Conservation (phyloP, 768 basidiomycete genomes). For the Amanita rubescens region DNA sequence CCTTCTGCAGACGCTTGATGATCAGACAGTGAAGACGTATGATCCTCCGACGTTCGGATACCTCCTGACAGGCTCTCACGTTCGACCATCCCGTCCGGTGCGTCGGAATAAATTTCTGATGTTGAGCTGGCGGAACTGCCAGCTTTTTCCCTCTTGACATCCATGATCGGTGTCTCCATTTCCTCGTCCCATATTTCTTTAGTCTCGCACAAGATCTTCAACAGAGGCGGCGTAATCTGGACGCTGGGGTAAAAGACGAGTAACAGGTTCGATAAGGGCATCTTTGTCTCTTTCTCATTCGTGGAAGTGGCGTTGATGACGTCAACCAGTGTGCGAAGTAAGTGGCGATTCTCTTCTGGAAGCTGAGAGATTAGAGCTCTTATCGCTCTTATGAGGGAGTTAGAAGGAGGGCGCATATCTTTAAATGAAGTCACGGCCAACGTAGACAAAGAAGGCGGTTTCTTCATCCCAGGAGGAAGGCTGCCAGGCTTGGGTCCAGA, state of each 20-base stretch:
- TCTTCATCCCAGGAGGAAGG: conserved; percentile 39
- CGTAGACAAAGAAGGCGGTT: conserved; percentile 76
- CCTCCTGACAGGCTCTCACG: conserved; percentile 16
- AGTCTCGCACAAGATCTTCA: conserved; percentile 68
- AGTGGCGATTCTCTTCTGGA: conserved; percentile 75
- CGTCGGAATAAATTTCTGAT: conserved; percentile 20
- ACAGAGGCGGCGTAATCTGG: conserved; percentile 65
- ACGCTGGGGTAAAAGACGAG: conserved; percentile 85
- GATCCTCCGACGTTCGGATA: conserved; percentile 21
- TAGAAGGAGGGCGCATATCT: conserved; percentile 54
- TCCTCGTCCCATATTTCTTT: conserved; percentile 54
- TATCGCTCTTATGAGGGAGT: conserved; percentile 48
- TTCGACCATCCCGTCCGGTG: conserved; percentile 20
- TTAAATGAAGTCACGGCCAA: conserved; percentile 65
- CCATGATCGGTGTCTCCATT: conserved; percentile 21
- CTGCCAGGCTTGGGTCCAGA: conserved; percentile 28
- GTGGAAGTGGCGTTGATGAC: conserved; percentile 71
- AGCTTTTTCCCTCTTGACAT: conserved; percentile 23
- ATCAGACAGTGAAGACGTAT: conserved; percentile 22
- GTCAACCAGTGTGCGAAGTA: conserved; percentile 76
- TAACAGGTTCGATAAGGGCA: conserved; percentile 86
- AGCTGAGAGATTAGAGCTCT: conserved; percentile 57
- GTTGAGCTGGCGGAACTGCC: conserved; percentile 10
- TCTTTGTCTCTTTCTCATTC: conserved; percentile 70
- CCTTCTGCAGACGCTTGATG: conserved; percentile 31